phyloP scores from a whole-genome alignment of 1,139 yeast species.

The Kodamaea fungicola region DNA sequence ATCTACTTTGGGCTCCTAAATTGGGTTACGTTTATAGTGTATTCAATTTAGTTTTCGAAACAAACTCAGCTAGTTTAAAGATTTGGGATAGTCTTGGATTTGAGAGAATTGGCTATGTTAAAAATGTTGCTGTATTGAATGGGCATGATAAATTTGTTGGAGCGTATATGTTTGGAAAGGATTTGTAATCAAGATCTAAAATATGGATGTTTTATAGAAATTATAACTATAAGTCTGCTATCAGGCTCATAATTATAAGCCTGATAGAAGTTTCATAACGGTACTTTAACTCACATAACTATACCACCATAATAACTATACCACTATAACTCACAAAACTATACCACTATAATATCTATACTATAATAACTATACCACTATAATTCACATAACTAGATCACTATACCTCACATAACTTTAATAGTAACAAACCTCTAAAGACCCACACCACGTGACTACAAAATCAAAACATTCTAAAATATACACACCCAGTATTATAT shows the following conservation, averaged over 20 bases:
- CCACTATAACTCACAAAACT: too few relatives aligned
- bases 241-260: too few relatives aligned
- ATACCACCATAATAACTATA: too few relatives aligned
- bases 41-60: slow-evolving; percentile 76
- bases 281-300: too few relatives aligned
- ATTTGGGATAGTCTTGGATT: slow-evolving; percentile 80
- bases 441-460: slow-evolving; percentile 12
- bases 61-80: slow-evolving; percentile 61
- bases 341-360: too few relatives aligned
- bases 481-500: slow-evolving; percentile 12
- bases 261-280: too few relatives aligned
- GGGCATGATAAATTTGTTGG: slow-evolving; percentile 61
- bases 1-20: slow-evolving; percentile 62
- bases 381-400: too few relatives aligned
- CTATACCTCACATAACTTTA: not conserved
- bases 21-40: slow-evolving; percentile 75
- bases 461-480: slow-evolving; percentile 8
- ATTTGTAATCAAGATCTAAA: too few relatives aligned
- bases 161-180: slow-evolving; percentile 65
- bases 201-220: too few relatives aligned
- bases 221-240: too few relatives aligned
- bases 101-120: slow-evolving; percentile 65
- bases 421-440: slow-evolving; percentile 3
- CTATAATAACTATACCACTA: too few relatives aligned
- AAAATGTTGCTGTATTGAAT: slow-evolving; percentile 62